Base-by-base conservation (phyloP, 768 basidiomycete genomes). In the Mycena capillaripes region DNA sequence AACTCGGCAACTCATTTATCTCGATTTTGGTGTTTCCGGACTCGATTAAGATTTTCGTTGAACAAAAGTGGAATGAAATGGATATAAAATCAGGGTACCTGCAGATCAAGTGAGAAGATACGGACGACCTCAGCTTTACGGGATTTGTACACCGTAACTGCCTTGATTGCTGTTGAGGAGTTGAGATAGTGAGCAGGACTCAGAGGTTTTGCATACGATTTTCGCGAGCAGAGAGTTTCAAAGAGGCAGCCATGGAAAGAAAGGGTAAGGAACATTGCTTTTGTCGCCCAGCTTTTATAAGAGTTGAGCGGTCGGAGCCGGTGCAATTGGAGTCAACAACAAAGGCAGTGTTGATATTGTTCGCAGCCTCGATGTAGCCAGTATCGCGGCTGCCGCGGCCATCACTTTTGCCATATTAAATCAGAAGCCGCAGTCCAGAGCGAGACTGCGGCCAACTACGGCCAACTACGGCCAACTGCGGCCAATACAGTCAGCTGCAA, bases 61-160 rank as follows among this genome's bases (percentile, higher is more conserved):
- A 72, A 68, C 29, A 63, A 67, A 23, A 21, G 42, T 36, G 23
- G 36, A 48, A 23, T 34, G 25, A 17, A 56, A 27, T 21, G 29
- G 38, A 44, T 40, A 6, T 50, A n/a, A 44, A 38, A 57, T 19
- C 30, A 42, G 53, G 74, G 80, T 79, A 90, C 90, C 83, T 88
- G 78, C 14, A 92, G 84, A 12, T 84, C 78, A 5, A 90, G 62
- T 0, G 81, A 71, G 78, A 91, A 90, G 0, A 81, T 81, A 12
- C 90, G 86, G 46, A 88, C 87, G 23, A 92, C 79, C 75, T 92
- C 89, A 1, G 90, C 91, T 67, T 85, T 88, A 64, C 81, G 81
- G 9, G 88, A 88, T 78, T 88, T 89, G 81, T 89, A 89, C 42
- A 91, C 82, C 0, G 89, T 90, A 1, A 89, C 88, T 12, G 88